Conservation (phyloP, 257 asterid species). For the Solanum sparsipilum region DNA sequence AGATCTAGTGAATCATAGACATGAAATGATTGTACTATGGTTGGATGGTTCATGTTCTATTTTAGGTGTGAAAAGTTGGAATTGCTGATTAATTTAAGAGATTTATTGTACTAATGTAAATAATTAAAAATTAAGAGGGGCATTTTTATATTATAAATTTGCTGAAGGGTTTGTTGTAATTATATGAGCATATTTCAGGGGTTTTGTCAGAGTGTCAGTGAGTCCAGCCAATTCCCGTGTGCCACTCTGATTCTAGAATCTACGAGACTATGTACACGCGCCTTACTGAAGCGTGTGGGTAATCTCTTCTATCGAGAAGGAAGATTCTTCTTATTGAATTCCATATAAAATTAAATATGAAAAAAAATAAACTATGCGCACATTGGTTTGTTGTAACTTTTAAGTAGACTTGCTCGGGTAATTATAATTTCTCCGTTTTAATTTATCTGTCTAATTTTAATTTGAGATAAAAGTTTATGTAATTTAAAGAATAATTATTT, state of each 20-base stretch:
- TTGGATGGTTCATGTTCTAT: conserved; percentile 2
- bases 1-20: conserved; percentile 1
- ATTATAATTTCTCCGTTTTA: neutral
- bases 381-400: neutral
- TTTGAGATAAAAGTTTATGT: neutral
- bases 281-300: neutral
- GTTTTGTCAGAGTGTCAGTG: conserved; percentile 1
- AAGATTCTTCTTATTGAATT: neutral
- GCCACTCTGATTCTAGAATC: conserved; percentile 5
- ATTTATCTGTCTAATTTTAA: neutral
- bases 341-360: neutral
- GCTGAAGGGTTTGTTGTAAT: neutral
- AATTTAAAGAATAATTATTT: too few relatives aligned
- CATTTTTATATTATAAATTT: neutral
- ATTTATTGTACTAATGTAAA: neutral
- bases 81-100: neutral
- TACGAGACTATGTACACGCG: neutral
- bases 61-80: neutral
- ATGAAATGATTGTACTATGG: neutral
- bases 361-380: neutral
- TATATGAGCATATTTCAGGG: neutral
- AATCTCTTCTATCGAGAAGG: neutral
- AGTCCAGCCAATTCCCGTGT: conserved; percentile 5
- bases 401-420: neutral
- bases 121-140: neutral